Evolutionary conservation across 2,329 filamentous ascomycete species (phyloP).

Genomic region (Cryphonectria naterciae): DNA sequence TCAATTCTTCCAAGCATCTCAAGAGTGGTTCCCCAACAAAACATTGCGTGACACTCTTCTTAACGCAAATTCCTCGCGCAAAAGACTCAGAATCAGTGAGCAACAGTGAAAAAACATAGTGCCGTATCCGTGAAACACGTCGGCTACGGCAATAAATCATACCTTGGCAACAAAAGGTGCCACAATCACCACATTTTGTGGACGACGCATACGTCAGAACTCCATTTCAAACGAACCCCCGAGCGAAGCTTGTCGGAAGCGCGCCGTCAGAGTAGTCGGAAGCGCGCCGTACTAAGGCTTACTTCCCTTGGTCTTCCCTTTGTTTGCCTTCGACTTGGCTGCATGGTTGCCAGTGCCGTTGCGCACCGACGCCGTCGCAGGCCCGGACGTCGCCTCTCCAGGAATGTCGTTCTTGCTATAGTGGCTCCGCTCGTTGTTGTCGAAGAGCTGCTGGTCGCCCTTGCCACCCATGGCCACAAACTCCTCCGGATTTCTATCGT

Average conservation of each 20-base stretch:
- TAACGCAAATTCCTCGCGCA: neutral
- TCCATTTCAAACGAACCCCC: constrained; percentile 29
- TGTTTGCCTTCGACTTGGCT: constrained; percentile 23
- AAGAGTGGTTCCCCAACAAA: neutral
- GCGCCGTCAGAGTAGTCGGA: constrained; percentile 21
- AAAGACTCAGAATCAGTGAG: neutral
- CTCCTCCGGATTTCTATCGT: constrained; percentile 69
- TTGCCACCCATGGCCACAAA: constrained; percentile 86
- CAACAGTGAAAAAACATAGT: neutral
- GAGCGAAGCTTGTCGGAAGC: constrained; percentile 23
- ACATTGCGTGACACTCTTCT: neutral
- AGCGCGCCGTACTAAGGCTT: constrained; percentile 28
- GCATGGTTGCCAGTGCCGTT: constrained; percentile 18
- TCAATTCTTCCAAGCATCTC: neutral
- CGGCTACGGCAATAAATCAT: neutral
- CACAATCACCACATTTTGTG: neutral
- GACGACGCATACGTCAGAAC: constrained; percentile 5
- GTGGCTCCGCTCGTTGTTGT: constrained; percentile 63
- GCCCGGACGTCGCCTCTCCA: constrained; percentile 19
- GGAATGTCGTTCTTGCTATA: constrained; percentile 49
- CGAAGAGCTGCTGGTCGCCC: constrained; percentile 79
- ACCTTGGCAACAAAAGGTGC: neutral
- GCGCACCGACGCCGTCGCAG: constrained; percentile 33
- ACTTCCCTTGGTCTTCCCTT: constrained; percentile 26
- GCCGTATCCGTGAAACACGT: neutral